Base-by-base conservation (phyloP, 2,329 filamentous ascomycete species). In the Fusarium setosum region DNA sequence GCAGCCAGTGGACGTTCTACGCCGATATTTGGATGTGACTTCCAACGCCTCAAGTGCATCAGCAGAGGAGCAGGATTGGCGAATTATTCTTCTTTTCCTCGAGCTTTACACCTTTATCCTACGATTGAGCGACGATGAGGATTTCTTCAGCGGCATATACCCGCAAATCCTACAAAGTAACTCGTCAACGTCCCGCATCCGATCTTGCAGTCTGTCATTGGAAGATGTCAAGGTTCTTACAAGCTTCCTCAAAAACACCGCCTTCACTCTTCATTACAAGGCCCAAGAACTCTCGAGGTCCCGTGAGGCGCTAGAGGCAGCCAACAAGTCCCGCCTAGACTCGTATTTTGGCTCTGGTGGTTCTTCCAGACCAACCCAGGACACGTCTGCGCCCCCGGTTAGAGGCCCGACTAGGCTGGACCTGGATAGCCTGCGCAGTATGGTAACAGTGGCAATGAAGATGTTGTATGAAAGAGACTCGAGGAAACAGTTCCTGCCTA, bases 381-480 rank as follows among this genome's bases (percentile, higher is more conserved):
- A n/a, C 15, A 35, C 10, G 12, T 6, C 37, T 13, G 48, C 26
- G 10, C 21, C 24, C 37, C 40, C 24, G 23, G 48, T 29, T 11
- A 56, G 49, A 21, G 61, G 52, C 5, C 59, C 63, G 4, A 76
- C 73, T 20, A 75, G 72, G 38, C 66, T 97, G 65, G 93, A 90
- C 26, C 84, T 96, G 29, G 86, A 91, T 34, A 93, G 93, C 63
- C 88, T 97, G 57, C 92, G 93, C 72, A 88, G 86, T n/a, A 83
- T 95, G 4, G 88, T 94, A 7, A 96, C 93, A 3, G 90, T 89
- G 4, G 85, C 96, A 0, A 83, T 97, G 73, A 90, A 91, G 56
- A 95, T 96, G 85, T 82, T 97, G 9, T 97, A 98, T 74, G 94
- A 97, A 77, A 86, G 95, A 75, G 95, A 98, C 76, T 99, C 96